phyloP scores from a whole-genome alignment of 2,329 filamentous ascomycete species.

The Periglandula ipomoeae region DNA sequence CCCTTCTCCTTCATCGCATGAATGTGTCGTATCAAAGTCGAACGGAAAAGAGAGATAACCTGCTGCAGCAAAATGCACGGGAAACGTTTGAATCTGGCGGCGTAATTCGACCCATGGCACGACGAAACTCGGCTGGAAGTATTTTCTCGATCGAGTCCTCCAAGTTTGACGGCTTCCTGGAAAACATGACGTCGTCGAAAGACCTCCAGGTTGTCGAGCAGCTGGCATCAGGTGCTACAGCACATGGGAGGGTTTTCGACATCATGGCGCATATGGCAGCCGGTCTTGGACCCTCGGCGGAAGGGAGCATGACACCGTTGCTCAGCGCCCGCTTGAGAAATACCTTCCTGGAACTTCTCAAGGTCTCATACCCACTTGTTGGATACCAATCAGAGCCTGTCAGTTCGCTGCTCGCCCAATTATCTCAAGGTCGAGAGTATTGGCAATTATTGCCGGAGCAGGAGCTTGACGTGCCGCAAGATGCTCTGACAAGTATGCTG shows the following conservation, averaged over 20 bases:
- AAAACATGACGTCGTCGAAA: slow-evolving; percentile 38
- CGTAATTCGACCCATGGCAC: slow-evolving; percentile 29
- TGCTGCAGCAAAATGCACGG: slow-evolving; percentile 49
- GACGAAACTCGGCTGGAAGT: slow-evolving; percentile 52
- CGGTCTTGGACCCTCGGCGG: slow-evolving; percentile 34
- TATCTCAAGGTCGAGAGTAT: slow-evolving; percentile 46
- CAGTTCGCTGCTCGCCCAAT: slow-evolving; percentile 52
- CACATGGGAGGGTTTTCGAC: slow-evolving; percentile 43
- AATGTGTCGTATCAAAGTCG: slow-evolving; percentile 52
- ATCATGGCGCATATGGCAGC: slow-evolving; percentile 42
- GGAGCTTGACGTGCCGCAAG: slow-evolving; percentile 22
- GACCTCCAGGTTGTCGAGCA: slow-evolving; percentile 42
- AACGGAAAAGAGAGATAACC: slow-evolving; percentile 49
- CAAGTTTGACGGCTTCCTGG: slow-evolving; percentile 49
- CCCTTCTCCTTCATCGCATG: slow-evolving; percentile 63
- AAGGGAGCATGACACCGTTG: slow-evolving; percentile 40
- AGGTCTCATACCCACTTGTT: slow-evolving; percentile 55
- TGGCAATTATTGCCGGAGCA: slow-evolving; percentile 39
- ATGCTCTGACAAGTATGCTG: slow-evolving; percentile 24
- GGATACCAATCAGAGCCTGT: slow-evolving; percentile 68
- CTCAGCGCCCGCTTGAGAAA: slow-evolving; percentile 55
- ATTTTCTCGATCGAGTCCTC: slow-evolving; percentile 53
- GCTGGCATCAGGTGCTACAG: slow-evolving; percentile 39
- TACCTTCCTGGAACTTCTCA: slow-evolving; percentile 61
- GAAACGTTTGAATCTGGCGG: slow-evolving; percentile 45